These are phyloP conservation scores for Picochlorum sp. DNA, from an alignment of 139 green algal genomes.

Conservation along the genomic window DNA sequence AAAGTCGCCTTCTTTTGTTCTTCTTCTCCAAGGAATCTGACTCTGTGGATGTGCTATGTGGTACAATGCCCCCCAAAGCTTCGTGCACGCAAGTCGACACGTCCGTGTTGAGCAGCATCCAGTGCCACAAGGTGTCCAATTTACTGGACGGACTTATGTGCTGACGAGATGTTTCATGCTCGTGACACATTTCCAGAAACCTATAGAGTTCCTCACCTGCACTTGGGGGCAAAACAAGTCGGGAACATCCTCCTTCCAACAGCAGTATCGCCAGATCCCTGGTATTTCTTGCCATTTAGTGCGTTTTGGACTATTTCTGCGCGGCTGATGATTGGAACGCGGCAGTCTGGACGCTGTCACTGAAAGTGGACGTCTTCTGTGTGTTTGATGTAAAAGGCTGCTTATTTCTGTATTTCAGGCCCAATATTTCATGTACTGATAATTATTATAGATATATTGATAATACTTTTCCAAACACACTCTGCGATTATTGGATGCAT, in stretches of 20 bases:
- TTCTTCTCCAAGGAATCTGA: constrained; percentile 3
- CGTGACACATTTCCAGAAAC: background rate
- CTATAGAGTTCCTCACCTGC: background rate
- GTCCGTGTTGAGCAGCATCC: background rate
- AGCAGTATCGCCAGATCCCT: constrained; percentile 1
- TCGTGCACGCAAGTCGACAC: background rate
- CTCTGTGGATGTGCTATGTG: background rate
- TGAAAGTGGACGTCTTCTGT: background rate
- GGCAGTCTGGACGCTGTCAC: background rate
- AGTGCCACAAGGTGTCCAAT: background rate
- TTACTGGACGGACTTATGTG: background rate
- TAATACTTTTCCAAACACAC: too few relatives aligned
- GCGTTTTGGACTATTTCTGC: too few relatives aligned
- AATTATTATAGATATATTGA: too few relatives aligned
- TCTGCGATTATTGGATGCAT: constrained; percentile 1
- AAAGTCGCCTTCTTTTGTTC: background rate
- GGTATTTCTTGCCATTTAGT: background rate
- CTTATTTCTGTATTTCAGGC: background rate
- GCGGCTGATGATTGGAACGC: background rate
- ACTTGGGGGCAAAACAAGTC: background rate
- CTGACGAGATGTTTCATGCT: background rate
- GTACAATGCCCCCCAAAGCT: background rate
- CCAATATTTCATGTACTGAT: background rate
- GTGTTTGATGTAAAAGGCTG: background rate
- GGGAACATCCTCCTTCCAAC: background rate